Evolutionary conservation across 148 eudicot species (phyloP), one percentile per base, ranked within the genome.

Genomic region (Pharnaceum exiguum): DNA sequence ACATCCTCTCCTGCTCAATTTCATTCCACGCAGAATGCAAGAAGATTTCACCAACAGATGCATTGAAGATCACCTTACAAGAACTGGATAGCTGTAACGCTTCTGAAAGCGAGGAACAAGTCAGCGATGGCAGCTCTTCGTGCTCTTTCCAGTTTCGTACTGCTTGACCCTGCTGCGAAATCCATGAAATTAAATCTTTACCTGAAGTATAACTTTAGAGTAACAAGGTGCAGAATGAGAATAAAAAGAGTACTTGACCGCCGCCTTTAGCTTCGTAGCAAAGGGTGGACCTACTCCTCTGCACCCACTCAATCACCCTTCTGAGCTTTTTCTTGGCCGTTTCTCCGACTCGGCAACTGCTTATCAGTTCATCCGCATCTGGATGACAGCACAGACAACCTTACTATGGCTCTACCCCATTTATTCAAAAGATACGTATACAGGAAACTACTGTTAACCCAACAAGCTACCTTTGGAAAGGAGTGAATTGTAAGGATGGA

Each of bases 291-390:
- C 77, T 67, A 37, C 75, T 58, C 45, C 59, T 73, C 52, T 67
- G 83, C 60, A 83, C 79, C 96, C 95, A 89, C 29, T 75, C 74
- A 7, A 78, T 75, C 67, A 89, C 86, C 73, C 70, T 83, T 63
- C 50, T 76, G 49, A 86, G 84, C 71, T 89, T 86, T 44, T 81
- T 86, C 76, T 65, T 89, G 0, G 79, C 60, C 49, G 74, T 58
- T 55, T 67, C 67, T 18, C 78, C 80, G 45, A 76, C 60, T 42
- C 75, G 81, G 74, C 74, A 71, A 28, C 66, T 72, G 31, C 48
- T 71, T 48, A 83, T 65, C 73, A 79, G 65, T 43, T 77, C 75
- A 65, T 86, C 80, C 39, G 64, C 65, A 42, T 71, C 90, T 86
- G 32, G 6, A 63, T 25, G 28, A 50, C 9, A 54, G 16, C 36